A percentile compares a stretch with the other conserved stretches of the same genome.
Conservation (phyloP, 495 filamentous ascomycete species). For the Physcia stellaris region DNA sequence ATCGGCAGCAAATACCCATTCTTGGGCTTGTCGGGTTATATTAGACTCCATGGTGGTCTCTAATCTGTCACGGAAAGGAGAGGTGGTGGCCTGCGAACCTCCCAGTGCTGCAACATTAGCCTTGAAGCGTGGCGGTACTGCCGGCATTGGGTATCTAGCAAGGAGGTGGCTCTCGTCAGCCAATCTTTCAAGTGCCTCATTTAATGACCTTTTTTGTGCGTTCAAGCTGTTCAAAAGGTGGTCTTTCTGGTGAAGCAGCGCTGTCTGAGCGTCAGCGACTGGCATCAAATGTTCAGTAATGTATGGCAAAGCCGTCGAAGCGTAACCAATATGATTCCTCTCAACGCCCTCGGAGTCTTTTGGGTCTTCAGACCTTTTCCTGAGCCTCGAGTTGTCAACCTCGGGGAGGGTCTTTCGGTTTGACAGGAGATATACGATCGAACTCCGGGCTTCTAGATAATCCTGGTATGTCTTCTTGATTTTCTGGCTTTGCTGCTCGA, state of each 20-base stretch:
- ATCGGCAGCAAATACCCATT: constrained; percentile 36
- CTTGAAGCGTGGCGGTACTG: constrained; percentile 31
- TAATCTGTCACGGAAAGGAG: constrained; percentile 3
- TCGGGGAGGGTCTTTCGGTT: constrained; percentile 19
- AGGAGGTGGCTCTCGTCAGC: constrained; percentile 59
- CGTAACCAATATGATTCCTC: constrained; percentile 16
- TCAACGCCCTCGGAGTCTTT: too few species aligned
- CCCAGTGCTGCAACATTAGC: constrained; percentile 23
- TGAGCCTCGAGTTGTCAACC: constrained; percentile 7
- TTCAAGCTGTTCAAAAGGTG: constrained; percentile 43
- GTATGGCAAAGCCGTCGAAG: constrained; percentile 31
- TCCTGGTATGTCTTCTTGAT: constrained; percentile 33
- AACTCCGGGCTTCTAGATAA: constrained; percentile 26
- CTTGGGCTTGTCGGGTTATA: constrained; percentile 25
- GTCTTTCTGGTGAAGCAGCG: constrained; percentile 48
- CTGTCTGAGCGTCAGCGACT: constrained; percentile 47
- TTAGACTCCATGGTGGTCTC: constrained; percentile 19
- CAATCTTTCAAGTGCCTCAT: constrained; percentile 43
- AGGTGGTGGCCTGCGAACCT: too few species aligned
- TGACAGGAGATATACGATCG: constrained; percentile 26
- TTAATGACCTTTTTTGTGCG: constrained; percentile 44
- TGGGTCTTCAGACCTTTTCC: constrained; percentile 13
- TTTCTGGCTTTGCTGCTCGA: constrained; percentile 29
- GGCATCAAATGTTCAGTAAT: constrained; percentile 37
- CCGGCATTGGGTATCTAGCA: constrained; percentile 42